Conservation (phyloP, 371 early-diverging fungal species). For the Mucor velutinosus region DNA sequence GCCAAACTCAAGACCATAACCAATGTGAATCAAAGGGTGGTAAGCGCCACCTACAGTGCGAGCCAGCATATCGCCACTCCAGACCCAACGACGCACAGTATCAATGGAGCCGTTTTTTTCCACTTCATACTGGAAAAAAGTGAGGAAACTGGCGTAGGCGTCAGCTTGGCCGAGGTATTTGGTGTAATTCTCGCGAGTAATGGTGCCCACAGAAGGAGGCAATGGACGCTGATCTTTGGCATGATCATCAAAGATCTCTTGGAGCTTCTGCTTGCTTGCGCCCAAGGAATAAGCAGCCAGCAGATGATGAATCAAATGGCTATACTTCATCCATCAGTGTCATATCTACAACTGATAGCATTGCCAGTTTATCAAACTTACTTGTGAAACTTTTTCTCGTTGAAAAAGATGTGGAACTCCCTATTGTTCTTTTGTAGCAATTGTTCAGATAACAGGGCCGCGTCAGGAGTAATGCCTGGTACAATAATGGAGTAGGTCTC, state of each 20-base stretch:
- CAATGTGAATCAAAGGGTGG: slow-evolving; percentile 70
- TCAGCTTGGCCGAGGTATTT: slow-evolving; percentile 44
- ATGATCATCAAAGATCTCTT: slow-evolving; percentile 54
- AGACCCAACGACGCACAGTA: slow-evolving; percentile 52
- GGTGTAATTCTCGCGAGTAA: slow-evolving; percentile 47
- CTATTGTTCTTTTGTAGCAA: slow-evolving; percentile 39
- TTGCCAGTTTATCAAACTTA: slow-evolving; percentile 6
- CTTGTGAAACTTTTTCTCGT: slow-evolving; percentile 50
- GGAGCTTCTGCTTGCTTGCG: slow-evolving; percentile 46
- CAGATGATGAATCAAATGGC: slow-evolving; percentile 58
- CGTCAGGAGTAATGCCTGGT: slow-evolving; percentile 40
- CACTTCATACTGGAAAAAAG: slow-evolving; percentile 55
- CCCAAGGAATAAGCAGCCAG: slow-evolving; percentile 62
- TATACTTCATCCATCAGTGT: slow-evolving; percentile 6
- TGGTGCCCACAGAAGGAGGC: slow-evolving; percentile 23
- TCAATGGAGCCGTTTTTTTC: slow-evolving; percentile 40
- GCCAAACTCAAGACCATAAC: slow-evolving; percentile 68
- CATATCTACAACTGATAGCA: not conserved
- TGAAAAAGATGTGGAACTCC: slow-evolving; percentile 48
- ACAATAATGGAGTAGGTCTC: slow-evolving; percentile 30
- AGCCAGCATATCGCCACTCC: slow-evolving; percentile 44
- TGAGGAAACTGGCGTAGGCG: slow-evolving; percentile 48
- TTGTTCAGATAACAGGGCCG: slow-evolving; percentile 32
- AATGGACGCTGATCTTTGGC: slow-evolving; percentile 37
- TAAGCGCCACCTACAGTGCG: slow-evolving; percentile 52